Base-by-base conservation (phyloP, 257 asterid genomes). In the Solanum dulcamara region DNA sequence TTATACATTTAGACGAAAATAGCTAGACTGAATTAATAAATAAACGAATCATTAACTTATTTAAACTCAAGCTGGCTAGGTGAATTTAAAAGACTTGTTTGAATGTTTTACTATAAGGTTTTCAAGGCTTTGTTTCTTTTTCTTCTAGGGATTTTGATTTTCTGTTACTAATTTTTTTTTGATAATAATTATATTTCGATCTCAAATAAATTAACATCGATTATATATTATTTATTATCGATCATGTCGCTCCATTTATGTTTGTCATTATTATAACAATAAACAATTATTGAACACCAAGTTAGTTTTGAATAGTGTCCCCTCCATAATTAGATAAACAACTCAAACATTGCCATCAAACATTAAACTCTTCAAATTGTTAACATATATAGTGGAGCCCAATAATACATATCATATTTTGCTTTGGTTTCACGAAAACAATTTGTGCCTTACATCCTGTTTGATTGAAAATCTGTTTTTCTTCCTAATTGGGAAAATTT, bases 151-250 rank as follows among this genome's bases (percentile, higher is more conserved):
- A 7, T 30, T 32, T 64, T n/a, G 28, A 30, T 2, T 6, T 12
- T 32, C 0, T 0, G 7, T 3, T 66, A 66, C 1, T 28, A 7
- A 18, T 4, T 5, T 68, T 18, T 4, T 5, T 68, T 18, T 35
- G 9, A 20, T 0, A 0, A 0, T 0, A 35, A 20, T 1, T 68
- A 35, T 0, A 7, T 0, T 0, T 68, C 4, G 1, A 20, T 35
- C 28, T 35, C 0, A 1, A 33, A 33, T 68, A 18, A 32, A 33
- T 67, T 67, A 7, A 0, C 3, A 9, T 67, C 24, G 7, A 32
- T 26, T 68, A 33, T 68, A 35, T 10, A 18, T 18, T 18, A 9
- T 20, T 33, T 67, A 17, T 67, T 3, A 0, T 68, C 9, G 35
- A 33, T 33, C 0, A 33, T 33, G 0, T 68, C 14, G 1, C 24